Evolutionary conservation across 2,329 filamentous ascomycete species (phyloP).

Genomic region (Fusarium albidum): DNA sequence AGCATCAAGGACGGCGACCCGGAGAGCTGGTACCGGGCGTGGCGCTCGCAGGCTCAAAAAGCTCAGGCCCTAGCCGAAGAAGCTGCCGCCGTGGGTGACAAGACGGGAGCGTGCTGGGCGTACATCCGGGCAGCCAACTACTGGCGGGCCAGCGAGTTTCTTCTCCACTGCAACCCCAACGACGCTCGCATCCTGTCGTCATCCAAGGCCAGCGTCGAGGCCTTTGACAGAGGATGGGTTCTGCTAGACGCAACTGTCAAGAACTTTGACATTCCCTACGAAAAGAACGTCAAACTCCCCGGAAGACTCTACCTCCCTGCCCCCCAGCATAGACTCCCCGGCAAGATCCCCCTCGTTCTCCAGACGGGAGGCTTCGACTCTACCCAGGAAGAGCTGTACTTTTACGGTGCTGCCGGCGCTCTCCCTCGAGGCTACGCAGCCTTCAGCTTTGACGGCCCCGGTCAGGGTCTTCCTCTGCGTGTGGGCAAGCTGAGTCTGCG

Average conservation of each 20-base stretch:
- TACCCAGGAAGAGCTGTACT: constrained; percentile 52
- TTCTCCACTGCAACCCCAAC: constrained; percentile 31
- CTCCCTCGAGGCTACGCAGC: constrained; percentile 50
- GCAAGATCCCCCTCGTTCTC: constrained; percentile 48
- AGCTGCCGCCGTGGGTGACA: constrained; percentile 41
- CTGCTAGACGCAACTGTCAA: constrained; percentile 41
- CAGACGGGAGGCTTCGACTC: constrained; percentile 47
- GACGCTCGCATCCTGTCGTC: constrained; percentile 41
- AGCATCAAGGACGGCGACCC: constrained; percentile 49
- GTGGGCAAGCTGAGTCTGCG: constrained; percentile 41
- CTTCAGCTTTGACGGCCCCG: constrained; percentile 55
- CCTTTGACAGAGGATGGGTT: constrained; percentile 40
- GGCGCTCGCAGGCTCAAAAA: constrained; percentile 40
- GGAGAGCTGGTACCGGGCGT: constrained; percentile 50
- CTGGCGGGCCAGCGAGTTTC: constrained; percentile 46
- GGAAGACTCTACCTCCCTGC: constrained; percentile 49
- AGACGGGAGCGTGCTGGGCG: constrained; percentile 42
- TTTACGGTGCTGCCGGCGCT: constrained; percentile 37
- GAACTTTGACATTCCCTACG: constrained; percentile 50
- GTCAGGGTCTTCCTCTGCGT: constrained; percentile 51
- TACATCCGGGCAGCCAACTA: constrained; percentile 54
- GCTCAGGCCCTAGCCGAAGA: constrained; percentile 47
- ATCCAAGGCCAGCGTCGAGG: not conserved
- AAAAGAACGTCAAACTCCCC: constrained; percentile 43
- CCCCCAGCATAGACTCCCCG: constrained; percentile 21